Conservation (phyloP, 495 filamentous ascomycete species). For the Daldinia concentrica region DNA sequence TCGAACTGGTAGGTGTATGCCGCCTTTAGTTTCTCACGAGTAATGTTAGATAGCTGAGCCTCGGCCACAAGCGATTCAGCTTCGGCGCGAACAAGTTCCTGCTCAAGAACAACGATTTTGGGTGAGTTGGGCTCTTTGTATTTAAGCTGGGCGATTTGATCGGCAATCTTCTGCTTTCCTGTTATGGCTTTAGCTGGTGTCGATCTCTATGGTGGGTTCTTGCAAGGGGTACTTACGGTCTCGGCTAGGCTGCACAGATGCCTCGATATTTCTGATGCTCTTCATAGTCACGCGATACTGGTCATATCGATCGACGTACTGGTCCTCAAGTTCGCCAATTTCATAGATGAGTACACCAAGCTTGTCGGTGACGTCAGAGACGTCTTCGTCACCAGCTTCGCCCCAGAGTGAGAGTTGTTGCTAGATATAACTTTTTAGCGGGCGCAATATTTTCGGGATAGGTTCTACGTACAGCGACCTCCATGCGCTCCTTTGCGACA, state of each 20-base stretch:
- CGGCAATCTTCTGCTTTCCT: constrained; percentile 99
- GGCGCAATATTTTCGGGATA: not conserved
- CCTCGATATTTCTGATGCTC: constrained; percentile 98
- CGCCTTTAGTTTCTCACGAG: constrained; percentile 97
- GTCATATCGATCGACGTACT: constrained; percentile 98
- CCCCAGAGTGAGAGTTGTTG: constrained; percentile 99
- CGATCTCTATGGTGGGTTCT: not conserved
- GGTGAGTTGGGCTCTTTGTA: constrained; percentile 99
- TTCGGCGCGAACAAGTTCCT: constrained; percentile 97
- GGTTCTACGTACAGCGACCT: constrained; percentile 82
- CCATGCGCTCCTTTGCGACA: constrained; percentile 95
- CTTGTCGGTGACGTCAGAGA: constrained; percentile 99
- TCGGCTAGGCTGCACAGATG: constrained; percentile 95
- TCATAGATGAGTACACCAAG: constrained; percentile 97
- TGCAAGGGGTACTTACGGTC: constrained; percentile 75
- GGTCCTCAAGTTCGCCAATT: constrained; percentile 97
- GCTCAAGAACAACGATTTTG: constrained; percentile 96
- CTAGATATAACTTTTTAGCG: constrained; percentile 61
- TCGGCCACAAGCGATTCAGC: constrained; percentile 98
- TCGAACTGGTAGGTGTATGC: constrained; percentile 99
- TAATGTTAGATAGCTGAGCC: constrained; percentile 98
- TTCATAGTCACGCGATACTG: constrained; percentile 99
- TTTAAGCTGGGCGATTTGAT: constrained; percentile 98
- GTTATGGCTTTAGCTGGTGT: constrained; percentile 22
- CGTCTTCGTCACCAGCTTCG: constrained; percentile 94